These are phyloP conservation scores for Candida mesenterica DNA, from an alignment of 1,139 yeast species.

Conservation along the genomic window DNA sequence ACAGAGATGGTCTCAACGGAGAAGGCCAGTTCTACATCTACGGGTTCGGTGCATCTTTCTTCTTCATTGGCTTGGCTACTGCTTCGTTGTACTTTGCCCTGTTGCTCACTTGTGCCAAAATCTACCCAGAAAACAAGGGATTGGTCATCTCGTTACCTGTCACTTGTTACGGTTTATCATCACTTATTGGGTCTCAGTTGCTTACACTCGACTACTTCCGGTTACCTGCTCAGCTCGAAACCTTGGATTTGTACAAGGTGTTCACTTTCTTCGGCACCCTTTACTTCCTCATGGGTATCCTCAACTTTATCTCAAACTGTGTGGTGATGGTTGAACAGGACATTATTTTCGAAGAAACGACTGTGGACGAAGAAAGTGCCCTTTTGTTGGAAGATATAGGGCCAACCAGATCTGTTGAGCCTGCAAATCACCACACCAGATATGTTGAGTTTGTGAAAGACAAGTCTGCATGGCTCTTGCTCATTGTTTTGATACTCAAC, in stretches of 20 bases:
- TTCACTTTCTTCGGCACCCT: slow-evolving; percentile 59
- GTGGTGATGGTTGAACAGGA: slow-evolving; percentile 64
- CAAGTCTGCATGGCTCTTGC: slow-evolving; percentile 62
- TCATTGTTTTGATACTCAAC: slow-evolving; percentile 61
- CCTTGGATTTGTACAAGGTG: slow-evolving; percentile 50
- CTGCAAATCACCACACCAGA: slow-evolving; percentile 47
- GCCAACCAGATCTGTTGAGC: slow-evolving; percentile 35
- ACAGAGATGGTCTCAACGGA: background rate
- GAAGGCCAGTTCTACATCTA: slow-evolving; percentile 15
- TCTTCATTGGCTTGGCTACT: slow-evolving; percentile 73
- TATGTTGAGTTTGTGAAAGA: slow-evolving; percentile 56
- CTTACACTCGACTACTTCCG: slow-evolving; percentile 44
- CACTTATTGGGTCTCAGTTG: slow-evolving; percentile 61
- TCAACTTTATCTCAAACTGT: slow-evolving; percentile 63
- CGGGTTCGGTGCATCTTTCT: slow-evolving; percentile 36
- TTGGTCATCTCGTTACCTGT: slow-evolving; percentile 87
- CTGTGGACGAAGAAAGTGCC: slow-evolving; percentile 26
- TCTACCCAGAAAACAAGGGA: slow-evolving; percentile 72
- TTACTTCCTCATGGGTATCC: slow-evolving; percentile 53
- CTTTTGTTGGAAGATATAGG: slow-evolving; percentile 18
- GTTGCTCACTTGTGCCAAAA: slow-evolving; percentile 78
- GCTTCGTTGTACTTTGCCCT: slow-evolving; percentile 77
- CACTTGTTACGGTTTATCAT: slow-evolving; percentile 79
- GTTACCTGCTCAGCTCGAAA: slow-evolving; percentile 15
- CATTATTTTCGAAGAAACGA: slow-evolving; percentile 30